Conservation (phyloP, 371 early-diverging fungal genomes). For the Circinella minor region DNA sequence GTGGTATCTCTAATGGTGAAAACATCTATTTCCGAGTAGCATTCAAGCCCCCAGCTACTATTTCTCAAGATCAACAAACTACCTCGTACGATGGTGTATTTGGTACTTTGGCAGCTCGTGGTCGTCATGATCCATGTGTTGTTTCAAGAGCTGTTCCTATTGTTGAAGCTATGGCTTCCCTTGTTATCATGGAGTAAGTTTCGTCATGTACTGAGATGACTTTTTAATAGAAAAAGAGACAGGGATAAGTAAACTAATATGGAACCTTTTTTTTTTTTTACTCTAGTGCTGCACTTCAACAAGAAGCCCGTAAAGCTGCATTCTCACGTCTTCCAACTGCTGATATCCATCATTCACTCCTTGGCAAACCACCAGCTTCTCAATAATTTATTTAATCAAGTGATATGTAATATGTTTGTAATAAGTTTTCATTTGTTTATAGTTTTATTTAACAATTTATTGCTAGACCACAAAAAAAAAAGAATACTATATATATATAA, state of each 20-base stretch:
- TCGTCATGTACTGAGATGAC: not conserved
- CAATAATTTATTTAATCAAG: conserved; percentile 3
- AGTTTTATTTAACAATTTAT: no score
- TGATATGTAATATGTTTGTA: no score
- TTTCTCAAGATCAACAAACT: conserved; percentile 87
- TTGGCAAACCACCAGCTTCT: conserved; percentile 37
- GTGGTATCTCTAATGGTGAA: conserved; percentile 97
- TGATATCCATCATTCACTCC: conserved; percentile 49
- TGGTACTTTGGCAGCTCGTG: conserved; percentile 90
- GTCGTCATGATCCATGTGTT: conserved; percentile 98
- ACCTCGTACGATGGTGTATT: conserved; percentile 83
- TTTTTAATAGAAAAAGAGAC: not conserved
- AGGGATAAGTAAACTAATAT: not conserved
- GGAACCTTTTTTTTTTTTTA: not conserved
- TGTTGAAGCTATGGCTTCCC: conserved; percentile 96
- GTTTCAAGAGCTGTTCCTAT: conserved; percentile 96
- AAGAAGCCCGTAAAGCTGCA: conserved; percentile 67
- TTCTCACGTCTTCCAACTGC: conserved; percentile 58
- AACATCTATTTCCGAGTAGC: conserved; percentile 95
- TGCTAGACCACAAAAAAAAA: no score
- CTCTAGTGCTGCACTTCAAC: conserved; percentile 64
- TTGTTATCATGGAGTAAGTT: conserved; percentile 92
- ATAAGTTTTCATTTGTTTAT: no score
- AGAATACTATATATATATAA: no score
- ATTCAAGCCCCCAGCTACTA: conserved; percentile 97